phyloP scores from a whole-genome alignment of 306 rosid genomes.

The Cucurbita moschata region DNA sequence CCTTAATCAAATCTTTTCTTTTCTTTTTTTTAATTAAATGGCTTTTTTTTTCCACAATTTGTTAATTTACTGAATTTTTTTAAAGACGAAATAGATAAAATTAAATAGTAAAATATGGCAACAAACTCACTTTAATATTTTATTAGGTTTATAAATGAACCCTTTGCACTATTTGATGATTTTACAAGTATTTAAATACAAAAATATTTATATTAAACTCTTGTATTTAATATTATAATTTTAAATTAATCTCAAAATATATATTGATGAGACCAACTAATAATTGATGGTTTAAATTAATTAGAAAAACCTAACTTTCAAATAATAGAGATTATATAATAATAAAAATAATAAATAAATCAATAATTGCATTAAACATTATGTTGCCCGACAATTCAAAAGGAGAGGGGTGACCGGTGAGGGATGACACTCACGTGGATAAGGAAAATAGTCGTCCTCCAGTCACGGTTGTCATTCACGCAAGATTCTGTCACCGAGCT shows the following conservation, averaged over 20 bases:
- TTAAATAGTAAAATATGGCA: not conserved
- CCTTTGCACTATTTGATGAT: not conserved
- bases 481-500: not conserved
- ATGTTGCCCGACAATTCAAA: constrained; percentile 2
- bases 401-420: not conserved
- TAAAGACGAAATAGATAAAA: too few relatives aligned
- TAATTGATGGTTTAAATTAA: not conserved
- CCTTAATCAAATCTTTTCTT: not conserved
- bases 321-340: not conserved
- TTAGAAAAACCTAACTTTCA: not conserved
- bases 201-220: not conserved
- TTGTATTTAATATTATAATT: not conserved
- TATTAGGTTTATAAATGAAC: not conserved
- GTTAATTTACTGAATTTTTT: too few relatives aligned
- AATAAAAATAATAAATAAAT: not conserved
- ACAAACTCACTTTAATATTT: not conserved
- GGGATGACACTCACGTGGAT: constrained; percentile 6
- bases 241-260: not conserved
- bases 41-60: too few relatives aligned
- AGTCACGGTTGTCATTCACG: not conserved
- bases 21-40: too few relatives aligned
- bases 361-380: not conserved
- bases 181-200: not conserved
- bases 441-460: not conserved
- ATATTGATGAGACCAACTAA: not conserved